Evolutionary conservation across 805 yeast genomes (phyloP).

Genomic region (Barnettozyma vustinii): DNA sequence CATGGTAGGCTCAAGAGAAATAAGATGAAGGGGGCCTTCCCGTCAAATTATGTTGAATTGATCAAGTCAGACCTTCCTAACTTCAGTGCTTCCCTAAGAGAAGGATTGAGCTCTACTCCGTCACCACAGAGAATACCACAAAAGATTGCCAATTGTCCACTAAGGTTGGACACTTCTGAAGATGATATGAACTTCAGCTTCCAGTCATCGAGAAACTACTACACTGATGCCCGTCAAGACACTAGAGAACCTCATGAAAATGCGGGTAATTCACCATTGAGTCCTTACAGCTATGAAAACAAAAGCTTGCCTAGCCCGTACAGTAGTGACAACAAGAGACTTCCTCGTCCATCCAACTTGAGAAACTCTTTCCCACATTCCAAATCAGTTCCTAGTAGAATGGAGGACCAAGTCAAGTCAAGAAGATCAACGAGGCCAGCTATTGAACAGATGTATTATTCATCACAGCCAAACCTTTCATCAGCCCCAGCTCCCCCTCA

Average conservation of each 20-base stretch:
- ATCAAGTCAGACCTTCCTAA: slow-evolving; percentile 32
- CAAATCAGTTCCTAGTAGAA: slow-evolving; percentile 18
- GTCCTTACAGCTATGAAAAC: slow-evolving; percentile 6
- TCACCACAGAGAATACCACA: not conserved
- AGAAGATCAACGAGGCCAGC: not conserved
- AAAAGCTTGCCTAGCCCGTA: not conserved
- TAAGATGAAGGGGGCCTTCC: slow-evolving; percentile 80
- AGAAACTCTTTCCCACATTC: slow-evolving; percentile 18
- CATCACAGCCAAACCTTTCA: slow-evolving; percentile 7
- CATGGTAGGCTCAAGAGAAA: slow-evolving; percentile 77
- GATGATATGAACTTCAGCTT: slow-evolving; percentile 26
- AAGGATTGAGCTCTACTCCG: not conserved
- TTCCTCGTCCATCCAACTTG: not conserved
- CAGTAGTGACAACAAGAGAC: not conserved
- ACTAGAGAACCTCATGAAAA: not conserved
- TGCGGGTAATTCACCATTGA: slow-evolving; percentile 4
- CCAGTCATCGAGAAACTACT: slow-evolving; percentile 22
- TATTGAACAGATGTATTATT: not conserved
- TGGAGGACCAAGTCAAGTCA: slow-evolving; percentile 9
- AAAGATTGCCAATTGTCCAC: not conserved
- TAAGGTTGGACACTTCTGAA: slow-evolving; percentile 1
- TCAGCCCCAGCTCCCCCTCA: slow-evolving; percentile 22
- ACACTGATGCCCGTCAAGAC: slow-evolving; percentile 6
- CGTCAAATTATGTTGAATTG: slow-evolving; percentile 74
- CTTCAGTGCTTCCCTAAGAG: slow-evolving; percentile 5